These are phyloP conservation scores for Cinnamomum chago DNA, from an alignment of 164 flowering plant genomes.

Conservation along the genomic window DNA sequence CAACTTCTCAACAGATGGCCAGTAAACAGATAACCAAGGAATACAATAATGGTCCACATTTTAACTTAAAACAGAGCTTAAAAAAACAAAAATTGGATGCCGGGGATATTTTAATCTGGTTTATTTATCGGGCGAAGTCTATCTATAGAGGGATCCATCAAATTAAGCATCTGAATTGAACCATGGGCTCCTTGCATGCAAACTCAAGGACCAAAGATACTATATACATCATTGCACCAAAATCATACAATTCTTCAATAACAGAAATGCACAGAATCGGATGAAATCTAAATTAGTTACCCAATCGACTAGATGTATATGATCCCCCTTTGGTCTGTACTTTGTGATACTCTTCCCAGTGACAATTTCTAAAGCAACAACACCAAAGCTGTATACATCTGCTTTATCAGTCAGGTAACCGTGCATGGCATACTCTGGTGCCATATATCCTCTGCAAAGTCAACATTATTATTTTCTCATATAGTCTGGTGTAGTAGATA, in stretches of 20 bases:
- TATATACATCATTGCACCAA: background rate
- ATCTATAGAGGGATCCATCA: background rate
- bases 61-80: no score
- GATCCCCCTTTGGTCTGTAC: slow-evolving; percentile 57
- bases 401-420: slow-evolving; percentile 65
- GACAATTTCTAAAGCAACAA: slow-evolving; percentile 63
- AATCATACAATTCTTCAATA: background rate
- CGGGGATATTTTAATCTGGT: background rate
- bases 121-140: no score
- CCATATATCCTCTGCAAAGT: slow-evolving; percentile 63
- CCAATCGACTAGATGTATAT: slow-evolving; percentile 73
- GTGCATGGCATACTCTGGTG: slow-evolving; percentile 78
- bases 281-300: slow-evolving; percentile 22
- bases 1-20: no score
- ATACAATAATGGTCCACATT: no score
- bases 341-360: slow-evolving; percentile 77
- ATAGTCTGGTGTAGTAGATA: no score
- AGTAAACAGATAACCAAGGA: no score
- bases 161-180: background rate
- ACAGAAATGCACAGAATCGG: no score
- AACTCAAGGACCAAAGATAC: background rate
- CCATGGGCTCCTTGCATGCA: background rate
- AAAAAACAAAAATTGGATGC: no score
- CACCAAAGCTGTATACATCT: slow-evolving; percentile 76
- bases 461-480: background rate